Evolutionary conservation across 78 protist genomes (phyloP).

Genomic region (Guillardia theta): DNA sequence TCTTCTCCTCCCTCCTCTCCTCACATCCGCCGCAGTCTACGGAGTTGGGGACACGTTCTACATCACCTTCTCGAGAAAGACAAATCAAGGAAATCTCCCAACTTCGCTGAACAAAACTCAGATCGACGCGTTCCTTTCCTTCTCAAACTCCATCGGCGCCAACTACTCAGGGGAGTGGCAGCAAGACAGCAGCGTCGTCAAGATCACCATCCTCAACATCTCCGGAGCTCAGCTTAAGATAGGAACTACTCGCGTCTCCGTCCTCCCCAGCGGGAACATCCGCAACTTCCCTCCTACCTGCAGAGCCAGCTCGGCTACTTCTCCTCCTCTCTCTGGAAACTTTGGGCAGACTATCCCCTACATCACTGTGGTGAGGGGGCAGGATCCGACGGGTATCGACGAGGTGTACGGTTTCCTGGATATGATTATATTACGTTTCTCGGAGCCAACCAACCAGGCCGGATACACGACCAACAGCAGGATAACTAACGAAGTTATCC

Average conservation of each 20-base stretch:
- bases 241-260: not conserved
- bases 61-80: not conserved
- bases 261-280: not conserved
- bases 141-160: slow-evolving; percentile 25
- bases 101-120: not conserved
- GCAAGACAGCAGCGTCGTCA: not conserved
- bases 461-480: no score
- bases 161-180: not conserved
- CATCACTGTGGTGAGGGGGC: not conserved
- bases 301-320: not conserved
- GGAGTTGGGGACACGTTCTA: not conserved
- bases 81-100: not conserved
- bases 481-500: no score
- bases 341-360: not conserved
- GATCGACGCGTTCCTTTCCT: not conserved
- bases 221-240: not conserved
- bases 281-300: not conserved
- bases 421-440: not conserved
- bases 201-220: not conserved
- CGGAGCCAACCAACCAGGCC: not conserved
- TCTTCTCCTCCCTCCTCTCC: no score
- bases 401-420: not conserved
- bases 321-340: not conserved
- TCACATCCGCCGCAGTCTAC: not conserved
- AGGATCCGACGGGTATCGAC: not conserved